Base-by-base conservation (phyloP, 805 yeast species). In the Starmerella kuoi region DNA sequence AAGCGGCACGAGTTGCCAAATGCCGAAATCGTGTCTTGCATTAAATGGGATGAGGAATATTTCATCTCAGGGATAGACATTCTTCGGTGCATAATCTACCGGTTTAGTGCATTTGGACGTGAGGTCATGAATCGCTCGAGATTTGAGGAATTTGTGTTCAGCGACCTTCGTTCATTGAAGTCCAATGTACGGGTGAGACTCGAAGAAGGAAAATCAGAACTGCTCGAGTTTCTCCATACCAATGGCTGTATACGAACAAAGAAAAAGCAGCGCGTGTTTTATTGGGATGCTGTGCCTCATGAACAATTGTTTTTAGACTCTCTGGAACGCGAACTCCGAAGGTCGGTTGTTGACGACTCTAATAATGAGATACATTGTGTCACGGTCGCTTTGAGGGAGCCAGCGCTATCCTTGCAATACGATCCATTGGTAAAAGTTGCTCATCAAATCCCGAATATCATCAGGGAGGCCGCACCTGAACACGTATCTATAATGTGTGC, bases 61-160 rank as follows among this genome's bases (percentile, higher is more conserved):
- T 87, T 81, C 62, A 73, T 88, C 37, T 88, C 97, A 0, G 97
- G 97, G 2, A 88, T 97, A 1, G 97, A 91, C 65, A 87, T 88
- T 45, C 95, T 91, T 36, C 75, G 95, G 45, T 84, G 95, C 60
- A 74, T 88, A 38, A 80, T 86, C 15, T 91, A 81, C 61, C 76
- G 88, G 51, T 81, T 88, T 64, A 79, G 79, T 53, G 86, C 85
- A 52, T 83, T 88, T 65, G 98, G 98, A 1, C 69, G 97, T 48
- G 73, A 73, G 46, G 76, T 91, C 20, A 60, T 73, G 17, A 95
- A 91, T 60, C 69, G 94, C 53, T 87, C 91, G 63, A 88, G 91
- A 63, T 88, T 88, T 58, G 97, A 88, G 65, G 98, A 88, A 63
- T 96, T 97, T 18, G 77, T 88, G 22, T 88, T 91, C 54, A 80